Base-by-base conservation (phyloP, 2,329 filamentous ascomycete species). In the Pestalotiopsis sp. region DNA sequence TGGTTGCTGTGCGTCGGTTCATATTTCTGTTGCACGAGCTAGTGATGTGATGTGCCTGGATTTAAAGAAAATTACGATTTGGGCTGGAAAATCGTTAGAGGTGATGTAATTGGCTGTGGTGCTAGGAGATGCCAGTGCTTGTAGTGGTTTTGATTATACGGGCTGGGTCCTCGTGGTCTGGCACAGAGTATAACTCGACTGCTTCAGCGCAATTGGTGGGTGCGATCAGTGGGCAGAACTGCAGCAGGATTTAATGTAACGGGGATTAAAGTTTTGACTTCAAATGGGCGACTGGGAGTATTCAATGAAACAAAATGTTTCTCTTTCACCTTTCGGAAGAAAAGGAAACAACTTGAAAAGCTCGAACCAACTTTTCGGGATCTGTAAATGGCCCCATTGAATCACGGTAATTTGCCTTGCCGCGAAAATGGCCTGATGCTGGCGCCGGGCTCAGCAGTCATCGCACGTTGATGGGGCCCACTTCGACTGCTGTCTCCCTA, bases 381-480 rank as follows among this genome's bases (percentile, higher is more conserved):
- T 36, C 5, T 20, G n/a, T 11, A 40, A 11, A 38, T 62, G 23
- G 13, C n/a, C 17, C 31, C n/a, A 14, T 62, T 4, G 36, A 36
- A 27, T n/a, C 20, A 17, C 31, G 31, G 59, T 23, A 65, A 49
- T 52, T 65, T 65, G 14, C 27, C 40, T 27, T 36, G 23, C 38
- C 62, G 9, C 23, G 62, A 5, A 11, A n/a, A 52, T 65, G 62
- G 62, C 38, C 38, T 65, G 62, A 65, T 65, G n/a, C 49, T 41
- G 23, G 27, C 36, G n/a, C 38, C 56, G 31, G 12, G 9, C 41
- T 65, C 62, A 65, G 38, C 62, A 65, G 62, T 45, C 41, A 65
- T 65, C 62, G 62, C 7, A 65, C 23, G 62, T 65, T 65, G 14
- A 52, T 36, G 31, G 7, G 45, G 6, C n/a, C 45, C 45, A 52